Evolutionary conservation across 2,329 filamentous ascomycete species (phyloP).

Genomic region (Talaromyces sp.): DNA sequence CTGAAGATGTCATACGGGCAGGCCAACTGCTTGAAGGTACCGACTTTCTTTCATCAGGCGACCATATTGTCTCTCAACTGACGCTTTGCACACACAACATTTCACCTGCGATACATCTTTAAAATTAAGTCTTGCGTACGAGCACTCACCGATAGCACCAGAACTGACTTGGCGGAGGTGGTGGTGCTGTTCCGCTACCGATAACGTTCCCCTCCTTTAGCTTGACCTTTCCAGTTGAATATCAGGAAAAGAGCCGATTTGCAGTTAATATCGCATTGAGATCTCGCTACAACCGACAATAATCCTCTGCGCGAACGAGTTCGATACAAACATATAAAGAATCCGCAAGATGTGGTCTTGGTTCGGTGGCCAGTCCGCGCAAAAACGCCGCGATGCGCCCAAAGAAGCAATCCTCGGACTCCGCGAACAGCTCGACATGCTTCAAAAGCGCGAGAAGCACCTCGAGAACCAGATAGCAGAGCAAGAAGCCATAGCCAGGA

Average conservation of each 20-base stretch:
- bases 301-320: neutral
- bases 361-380: conserved; percentile 80
- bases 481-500: conserved; percentile 82
- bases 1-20: conserved; percentile 18
- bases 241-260: neutral
- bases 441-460: conserved; percentile 93
- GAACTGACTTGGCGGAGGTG: neutral
- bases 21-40: conserved; percentile 1
- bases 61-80: conserved; percentile 9
- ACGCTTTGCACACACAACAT: neutral
- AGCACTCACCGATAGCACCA: neutral
- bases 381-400: conserved; percentile 86
- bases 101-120: neutral
- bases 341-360: conserved; percentile 68
- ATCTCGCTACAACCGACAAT: neutral
- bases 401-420: conserved; percentile 94
- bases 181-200: conserved; percentile 1
- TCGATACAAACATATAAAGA: neutral
- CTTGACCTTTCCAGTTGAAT: neutral
- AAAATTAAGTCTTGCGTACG: neutral
- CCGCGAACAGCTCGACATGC: conserved; percentile 89
- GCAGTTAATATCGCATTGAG: neutral
- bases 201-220: conserved; percentile 2
- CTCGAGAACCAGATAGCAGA: conserved; percentile 89
- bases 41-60: conserved; percentile 10